These are phyloP conservation scores for Barnettozyma californica DNA, from an alignment of 805 yeast genomes.

Conservation along the genomic window DNA sequence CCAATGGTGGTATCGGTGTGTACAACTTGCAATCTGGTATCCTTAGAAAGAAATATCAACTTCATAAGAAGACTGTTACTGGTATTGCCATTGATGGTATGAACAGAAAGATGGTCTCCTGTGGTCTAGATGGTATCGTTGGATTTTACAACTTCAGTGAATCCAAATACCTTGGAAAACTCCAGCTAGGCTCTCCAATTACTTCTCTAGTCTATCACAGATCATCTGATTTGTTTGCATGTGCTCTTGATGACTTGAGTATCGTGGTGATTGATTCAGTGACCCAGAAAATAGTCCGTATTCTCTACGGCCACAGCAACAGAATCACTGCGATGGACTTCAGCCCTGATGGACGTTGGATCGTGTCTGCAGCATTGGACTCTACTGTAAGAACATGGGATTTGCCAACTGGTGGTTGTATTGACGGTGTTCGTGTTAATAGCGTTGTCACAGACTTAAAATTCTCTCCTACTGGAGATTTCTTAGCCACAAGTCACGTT, in stretches of 20 bases:
- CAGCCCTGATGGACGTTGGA: constrained; percentile 94
- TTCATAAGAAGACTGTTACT: constrained; percentile 77
- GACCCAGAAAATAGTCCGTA: constrained; percentile 80
- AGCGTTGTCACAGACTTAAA: constrained; percentile 77
- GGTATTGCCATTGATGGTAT: constrained; percentile 87
- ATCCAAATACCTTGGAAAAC: constrained; percentile 58
- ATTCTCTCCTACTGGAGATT: constrained; percentile 84
- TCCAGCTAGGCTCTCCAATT: constrained; percentile 70
- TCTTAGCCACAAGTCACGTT: constrained; percentile 89
- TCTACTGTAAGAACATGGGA: constrained; percentile 95
- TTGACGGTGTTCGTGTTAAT: constrained; percentile 79
- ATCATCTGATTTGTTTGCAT: constrained; percentile 78
- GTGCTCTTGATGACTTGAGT: constrained; percentile 81
- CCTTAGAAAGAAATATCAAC: constrained; percentile 59
- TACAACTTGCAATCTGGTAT: constrained; percentile 92
- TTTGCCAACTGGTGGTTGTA: constrained; percentile 93
- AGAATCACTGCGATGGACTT: constrained; percentile 85
- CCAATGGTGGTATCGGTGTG: constrained; percentile 76
- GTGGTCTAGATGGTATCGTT: constrained; percentile 84
- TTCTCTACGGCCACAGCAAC: constrained; percentile 83
- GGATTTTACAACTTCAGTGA: constrained; percentile 82
- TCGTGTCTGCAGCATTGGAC: constrained; percentile 78
- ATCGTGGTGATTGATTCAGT: constrained; percentile 77
- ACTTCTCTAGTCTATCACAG: constrained; percentile 74
- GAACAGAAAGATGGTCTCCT: constrained; percentile 81